A percentile compares a stretch with the other conserved stretches of the same genome.
Evolutionary conservation across 148 eudicot species (phyloP).

Genomic region (Rhododendron molle): DNA sequence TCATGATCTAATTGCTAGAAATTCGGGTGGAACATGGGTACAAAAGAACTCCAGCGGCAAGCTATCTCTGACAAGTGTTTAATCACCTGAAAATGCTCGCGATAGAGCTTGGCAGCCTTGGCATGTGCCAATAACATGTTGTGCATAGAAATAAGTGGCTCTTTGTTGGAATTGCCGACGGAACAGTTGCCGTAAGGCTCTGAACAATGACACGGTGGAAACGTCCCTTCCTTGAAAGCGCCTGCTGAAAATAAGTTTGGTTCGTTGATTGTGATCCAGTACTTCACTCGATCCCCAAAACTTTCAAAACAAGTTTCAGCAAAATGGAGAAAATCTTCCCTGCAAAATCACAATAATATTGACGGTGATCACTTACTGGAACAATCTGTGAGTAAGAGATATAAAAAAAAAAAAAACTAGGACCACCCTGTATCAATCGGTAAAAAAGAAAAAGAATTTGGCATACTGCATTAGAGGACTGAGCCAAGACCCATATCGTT

Average conservation of each 20-base stretch:
- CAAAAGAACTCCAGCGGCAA: neutral
- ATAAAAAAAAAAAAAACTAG: neutral
- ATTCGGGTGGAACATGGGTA: neutral
- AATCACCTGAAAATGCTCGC: conserved; percentile 43
- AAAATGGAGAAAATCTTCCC: conserved; percentile 63
- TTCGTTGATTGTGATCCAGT: conserved; percentile 79
- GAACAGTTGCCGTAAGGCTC: conserved; percentile 46
- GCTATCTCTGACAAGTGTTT: neutral
- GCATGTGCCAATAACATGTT: conserved; percentile 72
- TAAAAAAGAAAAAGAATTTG: neutral
- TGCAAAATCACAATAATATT: conserved; percentile 7
- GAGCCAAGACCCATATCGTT: conserved; percentile 69
- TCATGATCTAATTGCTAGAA: neutral
- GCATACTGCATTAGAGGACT: conserved; percentile 72
- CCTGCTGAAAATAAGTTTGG: conserved; percentile 46
- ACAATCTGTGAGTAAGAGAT: neutral
- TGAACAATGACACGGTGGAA: conserved; percentile 76
- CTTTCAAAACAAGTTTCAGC: conserved; percentile 64
- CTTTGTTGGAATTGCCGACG: conserved; percentile 52
- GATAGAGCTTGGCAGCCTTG: conserved; percentile 55
- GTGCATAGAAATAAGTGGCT: conserved; percentile 58
- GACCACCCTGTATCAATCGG: neutral
- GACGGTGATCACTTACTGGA: neutral
- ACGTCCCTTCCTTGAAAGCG: conserved; percentile 42
- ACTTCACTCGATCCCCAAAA: conserved; percentile 74